Conservation (phyloP, 2,329 filamentous ascomycete species). For the Penicillium sp. region DNA sequence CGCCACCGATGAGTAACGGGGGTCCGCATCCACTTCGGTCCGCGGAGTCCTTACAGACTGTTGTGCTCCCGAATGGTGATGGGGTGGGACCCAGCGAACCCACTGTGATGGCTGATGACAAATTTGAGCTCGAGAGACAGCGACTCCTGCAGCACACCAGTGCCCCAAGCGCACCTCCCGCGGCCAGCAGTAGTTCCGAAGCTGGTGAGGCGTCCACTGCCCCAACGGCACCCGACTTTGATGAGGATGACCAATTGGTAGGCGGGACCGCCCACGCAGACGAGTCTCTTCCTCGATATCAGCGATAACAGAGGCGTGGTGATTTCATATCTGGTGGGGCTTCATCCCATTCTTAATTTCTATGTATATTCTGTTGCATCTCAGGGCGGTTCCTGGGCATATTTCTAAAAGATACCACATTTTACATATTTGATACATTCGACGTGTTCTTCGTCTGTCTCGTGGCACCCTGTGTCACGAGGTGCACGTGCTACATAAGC, state of each 20-base stretch:
- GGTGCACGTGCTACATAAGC: no score
- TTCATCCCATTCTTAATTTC: background rate
- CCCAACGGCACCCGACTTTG: slow-evolving; percentile 47
- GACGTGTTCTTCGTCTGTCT: slow-evolving; percentile 6
- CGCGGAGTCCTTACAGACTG: slow-evolving; percentile 28
- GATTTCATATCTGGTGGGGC: background rate
- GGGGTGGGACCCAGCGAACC: slow-evolving; percentile 39
- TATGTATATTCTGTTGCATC: slow-evolving; percentile 3
- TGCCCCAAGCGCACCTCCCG: slow-evolving; percentile 43
- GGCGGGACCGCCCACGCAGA: slow-evolving; percentile 32
- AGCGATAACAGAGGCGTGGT: slow-evolving; percentile 27
- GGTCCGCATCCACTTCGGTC: slow-evolving; percentile 23
- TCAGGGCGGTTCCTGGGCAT: slow-evolving; percentile 19
- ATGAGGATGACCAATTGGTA: slow-evolving; percentile 48
- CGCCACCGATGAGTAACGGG: slow-evolving; percentile 16
- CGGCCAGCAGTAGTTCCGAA: slow-evolving; percentile 15
- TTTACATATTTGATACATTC: slow-evolving; percentile 16
- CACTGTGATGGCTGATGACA: slow-evolving; percentile 56
- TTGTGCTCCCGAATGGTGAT: slow-evolving; percentile 28
- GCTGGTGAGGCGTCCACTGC: slow-evolving; percentile 42
- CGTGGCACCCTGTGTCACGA: no score
- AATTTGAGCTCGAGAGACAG: slow-evolving; percentile 67
- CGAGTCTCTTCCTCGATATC: slow-evolving; percentile 42
- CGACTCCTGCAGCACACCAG: slow-evolving; percentile 60
- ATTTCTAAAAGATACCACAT: slow-evolving; percentile 31